Percentiles rank a stretch among this genome's conserved stretches.
phyloP scores from a whole-genome alignment of 257 asterid genomes.

The Rhazya stricta region DNA sequence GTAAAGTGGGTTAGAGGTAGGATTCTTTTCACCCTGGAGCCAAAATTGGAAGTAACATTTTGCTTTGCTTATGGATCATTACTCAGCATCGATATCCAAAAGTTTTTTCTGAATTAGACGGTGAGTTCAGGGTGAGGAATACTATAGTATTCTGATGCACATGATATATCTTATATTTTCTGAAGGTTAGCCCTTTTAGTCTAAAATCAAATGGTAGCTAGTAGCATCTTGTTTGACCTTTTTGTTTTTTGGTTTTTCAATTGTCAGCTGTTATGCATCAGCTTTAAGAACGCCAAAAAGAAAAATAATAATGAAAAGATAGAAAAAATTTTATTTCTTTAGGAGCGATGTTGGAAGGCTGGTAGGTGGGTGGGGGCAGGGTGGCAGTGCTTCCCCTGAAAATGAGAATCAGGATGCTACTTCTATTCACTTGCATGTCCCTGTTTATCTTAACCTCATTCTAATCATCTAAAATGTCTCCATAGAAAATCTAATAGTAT shows the following conservation, averaged over 20 bases:
- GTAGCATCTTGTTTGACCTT: background rate
- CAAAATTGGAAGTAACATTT: constrained; percentile 3
- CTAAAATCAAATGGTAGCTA: background rate
- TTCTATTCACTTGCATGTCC: background rate
- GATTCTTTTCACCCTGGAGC: background rate
- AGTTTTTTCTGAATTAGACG: background rate
- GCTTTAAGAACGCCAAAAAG: background rate
- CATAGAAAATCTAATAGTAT: background rate
- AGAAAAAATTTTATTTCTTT: background rate
- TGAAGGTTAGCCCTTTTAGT: background rate
- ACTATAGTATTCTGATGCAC: background rate
- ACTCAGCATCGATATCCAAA: background rate
- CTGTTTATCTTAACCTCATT: background rate
- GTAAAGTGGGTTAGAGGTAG: background rate
- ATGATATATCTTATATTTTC: background rate
- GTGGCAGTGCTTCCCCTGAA: background rate
- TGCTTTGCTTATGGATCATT: background rate
- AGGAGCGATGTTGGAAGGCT: background rate
- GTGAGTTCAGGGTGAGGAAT: background rate
- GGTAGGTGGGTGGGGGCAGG: background rate
- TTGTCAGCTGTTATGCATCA: background rate
- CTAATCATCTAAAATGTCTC: background rate
- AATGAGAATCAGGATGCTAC: background rate
- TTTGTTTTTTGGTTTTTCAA: background rate
- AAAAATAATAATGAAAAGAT: background rate